Base-by-base conservation (phyloP, 2,329 filamentous ascomycete species). In the Hortaea werneckii region DNA sequence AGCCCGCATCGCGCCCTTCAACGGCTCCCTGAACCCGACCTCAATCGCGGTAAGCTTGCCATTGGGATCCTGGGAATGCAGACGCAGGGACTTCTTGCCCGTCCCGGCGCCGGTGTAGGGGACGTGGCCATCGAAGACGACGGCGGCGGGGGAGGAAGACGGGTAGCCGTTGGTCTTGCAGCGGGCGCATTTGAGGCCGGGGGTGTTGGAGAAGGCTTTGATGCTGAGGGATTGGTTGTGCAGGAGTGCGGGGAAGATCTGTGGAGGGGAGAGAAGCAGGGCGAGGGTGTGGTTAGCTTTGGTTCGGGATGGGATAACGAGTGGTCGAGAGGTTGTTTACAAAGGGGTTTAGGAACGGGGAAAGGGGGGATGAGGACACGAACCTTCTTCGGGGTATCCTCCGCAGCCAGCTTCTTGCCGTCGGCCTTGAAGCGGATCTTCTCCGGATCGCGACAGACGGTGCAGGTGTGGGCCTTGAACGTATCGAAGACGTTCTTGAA, bases 361-460 rank as follows among this genome's bases (percentile, higher is more conserved):
- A 6, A 4, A 20, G 9, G 27, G 8, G 37, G 37, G 37, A 8
- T 41, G 20, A 40, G 1, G 20, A n/a, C n/a, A 13, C 39, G 13
- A 27, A 41, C 39, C 12, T 11, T 43, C 5, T 8, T 6, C 1
- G 41, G 41, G 4, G 41, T 35, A 29, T 43, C 42, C 7, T 43
- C 20, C 26, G 37, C 30, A 30, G 7, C 28, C 10, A 43, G 5
- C n/a, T 34, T 35, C n/a, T 10, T n/a, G 5, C n/a, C 13, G 8
- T 43, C 26, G 7, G 38, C 8, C 12, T 43, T 43, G 42, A 43
- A 43, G 5, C 42, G n/a, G 42, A 43, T 43, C 3, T 9, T 29
- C 28, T 37, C 34, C 6, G 4, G 10, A 5, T 11, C 32, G n/a
- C 42, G 29, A 34, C 42, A 43, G 13, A 3, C 28, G 30, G 37